Evolutionary conservation across 139 green algal genomes (phyloP), one percentile per base, ranked within the genome.

Genomic region (Protoeuglena noctilucae): DNA sequence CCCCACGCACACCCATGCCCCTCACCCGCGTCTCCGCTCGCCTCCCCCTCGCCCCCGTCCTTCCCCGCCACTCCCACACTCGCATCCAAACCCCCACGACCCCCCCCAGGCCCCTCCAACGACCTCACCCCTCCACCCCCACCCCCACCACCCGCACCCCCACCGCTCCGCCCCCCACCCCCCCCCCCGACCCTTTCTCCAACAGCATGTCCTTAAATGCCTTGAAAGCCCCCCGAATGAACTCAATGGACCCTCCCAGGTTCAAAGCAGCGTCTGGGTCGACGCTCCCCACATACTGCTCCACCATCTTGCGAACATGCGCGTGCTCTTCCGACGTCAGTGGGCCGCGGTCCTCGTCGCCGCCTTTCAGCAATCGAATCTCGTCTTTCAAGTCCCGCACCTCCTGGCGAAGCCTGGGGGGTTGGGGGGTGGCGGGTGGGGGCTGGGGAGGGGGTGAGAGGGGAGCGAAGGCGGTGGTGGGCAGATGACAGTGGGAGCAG

Each of bases 361-460:
- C 26, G 23, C 27, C 67, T 23, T 54, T 51, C 12, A 89, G 63
- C 60, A 93, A 58, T 25, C 59, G 51, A 21, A 95, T 28, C 60
- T 94, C 81, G 40, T 88, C 77, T 47, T 80, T 78, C 9, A 93
- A 71, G 25, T 85, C 75, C 2, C 66, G 57, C 22, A 86, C 71
- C 52, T 85, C 61, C 46, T 66, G 53, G 40, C 51, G 58, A 14
- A 57, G 57, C 18, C 34, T n/a, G n/a, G n/a, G n/a, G n/a, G n/a
- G n/a, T n/a, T n/a, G n/a, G n/a, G n/a, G n/a, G n/a, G n/a, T n/a
- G n/a, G n/a, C n/a, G n/a, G n/a, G n/a, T n/a, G n/a, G n/a, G n/a
- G n/a, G n/a, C n/a, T n/a, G n/a, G n/a, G n/a, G n/a, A n/a, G n/a
- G n/a, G n/a, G n/a, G n/a, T n/a, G n/a, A n/a, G n/a, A n/a, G n/a